Evolutionary conservation across 208 protist species (phyloP), one percentile per base, ranked within the genome.

Genomic region (Crithidia expoeki): DNA sequence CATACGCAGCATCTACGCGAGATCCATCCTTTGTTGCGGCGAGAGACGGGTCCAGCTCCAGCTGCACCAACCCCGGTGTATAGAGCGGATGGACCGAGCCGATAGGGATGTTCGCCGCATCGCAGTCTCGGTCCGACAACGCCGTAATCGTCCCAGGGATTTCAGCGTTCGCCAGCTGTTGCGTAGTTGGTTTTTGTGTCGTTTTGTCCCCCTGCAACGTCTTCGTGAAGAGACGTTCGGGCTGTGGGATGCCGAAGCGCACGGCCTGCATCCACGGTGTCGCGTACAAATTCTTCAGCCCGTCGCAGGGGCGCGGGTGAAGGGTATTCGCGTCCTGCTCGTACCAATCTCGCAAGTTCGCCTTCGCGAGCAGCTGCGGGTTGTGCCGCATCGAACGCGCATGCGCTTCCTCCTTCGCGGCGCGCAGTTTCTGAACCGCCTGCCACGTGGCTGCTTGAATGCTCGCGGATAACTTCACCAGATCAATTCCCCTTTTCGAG

Each of bases 231-330:
- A 65, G 71, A 14, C 68, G 70, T 14, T 25, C 53, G 11, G 74
- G 68, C 68, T 81, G 67, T 17, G 69, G 51, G 27, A 84, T 75
- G 44, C 86, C 88, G 67, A 85, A 90, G 33, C 85, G 84, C 52
- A 92, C 83, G 7, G 79, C 81, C 73, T 92, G 84, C 88, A 96
- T 91, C 85, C 88, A 93, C 67, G 82, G 78, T 38, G 91, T 94
- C 5, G 81, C 86, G 21, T 68, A 36, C 38, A 94, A 80, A 27
- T 83, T 52, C 58, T 77, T 84, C 6, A 94, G 66, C 11, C 77
- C 88, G 38, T 93, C 76, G 28, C 72, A 86, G 0, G 85, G 76
- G 0, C 78, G 73, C 6, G 90, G 90, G 17, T 72, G 79, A 38
- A 95, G 57, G 44, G 86, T 84, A 46, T 76, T 85, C 2, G 85